Conservation (phyloP, 2,329 filamentous ascomycete genomes). For the Alternaria conjuncta region DNA sequence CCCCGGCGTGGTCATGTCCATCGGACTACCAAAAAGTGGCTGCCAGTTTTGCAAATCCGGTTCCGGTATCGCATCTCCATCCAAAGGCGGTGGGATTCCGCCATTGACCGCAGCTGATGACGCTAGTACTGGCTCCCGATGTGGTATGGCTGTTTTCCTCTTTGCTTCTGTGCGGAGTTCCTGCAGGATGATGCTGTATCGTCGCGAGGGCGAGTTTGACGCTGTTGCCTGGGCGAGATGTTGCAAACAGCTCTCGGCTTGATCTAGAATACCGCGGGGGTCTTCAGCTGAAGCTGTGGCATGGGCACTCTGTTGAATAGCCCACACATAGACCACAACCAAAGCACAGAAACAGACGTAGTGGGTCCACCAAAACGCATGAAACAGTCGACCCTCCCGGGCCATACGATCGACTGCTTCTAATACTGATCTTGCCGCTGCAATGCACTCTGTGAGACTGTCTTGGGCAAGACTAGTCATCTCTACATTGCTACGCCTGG, state of each 20-base stretch:
- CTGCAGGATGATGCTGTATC: constrained; percentile 58
- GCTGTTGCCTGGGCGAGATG: constrained; percentile 56
- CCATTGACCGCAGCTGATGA: neutral
- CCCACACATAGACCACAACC: constrained; percentile 56
- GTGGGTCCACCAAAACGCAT: constrained; percentile 58
- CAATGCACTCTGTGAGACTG: constrained; percentile 53
- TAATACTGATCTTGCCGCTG: constrained; percentile 50
- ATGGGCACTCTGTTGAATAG: constrained; percentile 49
- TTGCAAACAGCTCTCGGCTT: constrained; percentile 54
- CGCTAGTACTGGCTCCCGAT: constrained; percentile 1
- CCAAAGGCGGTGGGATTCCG: neutral
- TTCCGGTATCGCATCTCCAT: neutral
- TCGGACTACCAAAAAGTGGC: constrained; percentile 29
- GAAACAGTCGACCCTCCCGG: constrained; percentile 47
- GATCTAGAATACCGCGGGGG: constrained; percentile 43
- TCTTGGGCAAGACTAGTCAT: constrained; percentile 40
- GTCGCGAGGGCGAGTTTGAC: constrained; percentile 55
- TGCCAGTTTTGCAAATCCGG: constrained; percentile 19
- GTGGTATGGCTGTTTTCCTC: constrained; percentile 19
- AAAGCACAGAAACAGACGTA: constrained; percentile 59
- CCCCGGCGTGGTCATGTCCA: constrained; percentile 18
- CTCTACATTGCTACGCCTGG: constrained; percentile 22
- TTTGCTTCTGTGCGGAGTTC: constrained; percentile 53
- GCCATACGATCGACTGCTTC: constrained; percentile 49
- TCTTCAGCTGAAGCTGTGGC: constrained; percentile 11